Evolutionary conservation across 2,329 filamentous ascomycete genomes (phyloP), one percentile per base, ranked within the genome.

Genomic region (Tothia fuscella): DNA sequence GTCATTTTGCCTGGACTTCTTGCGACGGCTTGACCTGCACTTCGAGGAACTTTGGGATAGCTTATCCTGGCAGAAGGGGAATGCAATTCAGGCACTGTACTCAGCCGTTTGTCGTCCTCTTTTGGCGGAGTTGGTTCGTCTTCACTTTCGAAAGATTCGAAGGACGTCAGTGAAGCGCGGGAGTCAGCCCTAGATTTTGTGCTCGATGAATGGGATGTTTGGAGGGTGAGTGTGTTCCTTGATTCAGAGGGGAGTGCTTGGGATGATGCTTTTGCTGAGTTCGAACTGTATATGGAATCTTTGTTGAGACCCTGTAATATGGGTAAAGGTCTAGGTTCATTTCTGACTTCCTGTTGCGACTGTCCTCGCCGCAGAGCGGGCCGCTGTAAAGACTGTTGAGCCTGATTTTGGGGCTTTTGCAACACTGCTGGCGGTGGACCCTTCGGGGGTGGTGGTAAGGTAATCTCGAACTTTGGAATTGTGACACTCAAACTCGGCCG

Each of bases 11-110:
- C 28, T 21, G 55, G 51, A 16, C 51, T 55, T 32, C 65, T 55
- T 1, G 66, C 62, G 2, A 68, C 60, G 3, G 61, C 51, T 46
- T 69, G 66, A 38, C 67, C 68, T 5, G 61, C 62, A 14, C 63
- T 59, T 12, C 66, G 54, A 3, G 66, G 66, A 2, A 70, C 55
- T 48, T 69, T 68, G 5, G 66, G 66, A 47, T 70, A 70, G 25
- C 58, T 53, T 10, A 69, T 53, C 0, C 54, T 54, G 16, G 60
- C 58, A n/a, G 67, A 64, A 5, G 41, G 26, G 10, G 28, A 32
- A 10, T n/a, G n/a, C n/a, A 38, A 33, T 22, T 31, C 36, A 12
- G 24, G n/a, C 14, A 24, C 22, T 14, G n/a, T 20, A 10, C 25
- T 17, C 3, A 42, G 30, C 24, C 32, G 10, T 21, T 36, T 43